A percentile compares a stretch with the other conserved stretches of the same genome.
These are phyloP conservation scores for Ophiostoma himal-ulmi DNA, from an alignment of 2,329 filamentous ascomycete species.

Conservation along the genomic window DNA sequence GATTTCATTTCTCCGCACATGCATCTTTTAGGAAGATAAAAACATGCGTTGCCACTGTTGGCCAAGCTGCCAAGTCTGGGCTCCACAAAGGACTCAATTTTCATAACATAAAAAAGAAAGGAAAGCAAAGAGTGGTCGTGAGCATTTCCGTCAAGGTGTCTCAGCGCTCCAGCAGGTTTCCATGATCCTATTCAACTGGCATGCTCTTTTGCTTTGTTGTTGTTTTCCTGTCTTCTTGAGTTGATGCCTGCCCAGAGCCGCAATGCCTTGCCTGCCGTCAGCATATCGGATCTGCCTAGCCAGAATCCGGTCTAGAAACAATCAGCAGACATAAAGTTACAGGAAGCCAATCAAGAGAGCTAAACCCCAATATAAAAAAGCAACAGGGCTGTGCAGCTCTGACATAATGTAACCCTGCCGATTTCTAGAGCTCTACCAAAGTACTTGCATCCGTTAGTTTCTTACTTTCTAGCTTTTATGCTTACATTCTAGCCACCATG, in stretches of 20 bases:
- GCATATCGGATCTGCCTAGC: not conserved
- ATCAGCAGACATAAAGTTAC: not conserved
- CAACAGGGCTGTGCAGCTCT: not conserved
- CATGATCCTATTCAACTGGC: not conserved
- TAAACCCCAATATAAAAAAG: not conserved
- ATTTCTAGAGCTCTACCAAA: not conserved
- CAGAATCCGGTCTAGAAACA: not conserved
- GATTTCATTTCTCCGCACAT: not conserved
- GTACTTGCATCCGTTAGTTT: not conserved
- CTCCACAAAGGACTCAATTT: not conserved
- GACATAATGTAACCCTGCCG: not conserved
- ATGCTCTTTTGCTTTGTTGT: not conserved
- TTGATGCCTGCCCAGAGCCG: not conserved
- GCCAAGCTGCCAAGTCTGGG: slow-evolving; percentile 5
- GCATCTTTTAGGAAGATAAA: not conserved
- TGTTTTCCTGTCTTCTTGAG: not conserved
- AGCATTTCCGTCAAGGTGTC: not conserved
- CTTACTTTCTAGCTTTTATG: not conserved
- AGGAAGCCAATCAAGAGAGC: not conserved
- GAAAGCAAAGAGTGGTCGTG: not conserved
- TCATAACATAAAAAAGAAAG: not conserved
- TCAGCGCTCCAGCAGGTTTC: not conserved
- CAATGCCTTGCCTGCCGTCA: not conserved
- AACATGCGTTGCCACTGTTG: not conserved
- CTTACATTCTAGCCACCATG: not conserved